phyloP scores from a whole-genome alignment of 345 rosid species.

The Ricinus communis region DNA sequence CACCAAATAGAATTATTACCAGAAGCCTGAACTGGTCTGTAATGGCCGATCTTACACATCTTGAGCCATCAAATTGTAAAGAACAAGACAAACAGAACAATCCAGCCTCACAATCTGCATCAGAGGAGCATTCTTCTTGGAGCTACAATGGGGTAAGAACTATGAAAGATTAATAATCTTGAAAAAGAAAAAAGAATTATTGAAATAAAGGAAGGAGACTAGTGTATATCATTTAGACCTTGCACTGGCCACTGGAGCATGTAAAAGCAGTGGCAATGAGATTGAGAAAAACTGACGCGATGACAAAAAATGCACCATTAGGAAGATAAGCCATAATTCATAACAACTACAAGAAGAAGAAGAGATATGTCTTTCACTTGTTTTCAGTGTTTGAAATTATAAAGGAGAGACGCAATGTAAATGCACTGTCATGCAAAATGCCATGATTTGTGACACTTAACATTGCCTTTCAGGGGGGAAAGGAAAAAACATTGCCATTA shows the following conservation, averaged over 20 bases:
- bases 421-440: no score
- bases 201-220: background rate
- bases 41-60: constrained; percentile 53
- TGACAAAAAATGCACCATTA: background rate
- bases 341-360: background rate
- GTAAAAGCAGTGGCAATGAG: background rate
- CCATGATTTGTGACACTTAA: no score
- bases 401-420: background rate
- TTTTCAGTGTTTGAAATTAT: background rate
- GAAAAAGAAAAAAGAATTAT: background rate
- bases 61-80: constrained; percentile 42
- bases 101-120: constrained; percentile 60
- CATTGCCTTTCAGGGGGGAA: no score
- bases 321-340: background rate
- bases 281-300: background rate
- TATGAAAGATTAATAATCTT: background rate
- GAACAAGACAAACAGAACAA: constrained; percentile 54
- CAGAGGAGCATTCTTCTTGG: constrained; percentile 43
- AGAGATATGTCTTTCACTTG: no score
- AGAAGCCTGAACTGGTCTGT: constrained; percentile 63
- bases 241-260: constrained; percentile 10
- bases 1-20: background rate
- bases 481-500: no score
- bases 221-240: background rate
- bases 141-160: background rate